These are phyloP conservation scores for Yamadazyma dendronema DNA, from an alignment of 1,139 yeast genomes.

Conservation along the genomic window DNA sequence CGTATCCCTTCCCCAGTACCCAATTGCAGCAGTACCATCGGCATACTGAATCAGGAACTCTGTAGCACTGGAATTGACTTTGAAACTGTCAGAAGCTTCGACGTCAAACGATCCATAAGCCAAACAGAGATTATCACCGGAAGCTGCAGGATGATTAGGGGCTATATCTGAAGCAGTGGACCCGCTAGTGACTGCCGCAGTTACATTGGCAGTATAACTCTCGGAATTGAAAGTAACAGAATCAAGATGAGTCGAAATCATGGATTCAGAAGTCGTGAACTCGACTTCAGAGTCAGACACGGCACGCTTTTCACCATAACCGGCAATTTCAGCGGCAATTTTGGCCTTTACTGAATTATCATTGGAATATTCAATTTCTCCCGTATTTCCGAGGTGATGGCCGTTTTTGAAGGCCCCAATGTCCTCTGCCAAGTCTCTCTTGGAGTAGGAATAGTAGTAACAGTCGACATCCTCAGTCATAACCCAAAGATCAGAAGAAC, in stretches of 20 bases:
- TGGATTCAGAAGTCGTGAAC: no score
- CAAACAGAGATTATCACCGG: background rate
- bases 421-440: constrained; percentile 1
- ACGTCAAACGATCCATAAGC: constrained; percentile 10
- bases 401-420: constrained; percentile 2
- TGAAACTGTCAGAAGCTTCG: constrained; percentile 10
- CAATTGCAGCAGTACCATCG: constrained; percentile 52
- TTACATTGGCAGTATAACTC: no score
- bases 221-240: no score
- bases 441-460: background rate
- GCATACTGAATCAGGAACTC: constrained; percentile 45
- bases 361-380: no score
- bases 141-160: background rate
- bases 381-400: no score
- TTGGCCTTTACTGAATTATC: no score
- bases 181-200: no score
- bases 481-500: constrained; percentile 49
- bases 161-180: background rate
- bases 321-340: no score
- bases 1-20: constrained; percentile 31
- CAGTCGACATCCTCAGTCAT: constrained; percentile 35
- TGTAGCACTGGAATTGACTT: constrained; percentile 21
- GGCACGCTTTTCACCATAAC: no score
- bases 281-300: no score
- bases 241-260: no score